These are phyloP conservation scores for Apophysomyces sp. DNA, from an alignment of 371 early-diverging fungal genomes.

Conservation along the genomic window DNA sequence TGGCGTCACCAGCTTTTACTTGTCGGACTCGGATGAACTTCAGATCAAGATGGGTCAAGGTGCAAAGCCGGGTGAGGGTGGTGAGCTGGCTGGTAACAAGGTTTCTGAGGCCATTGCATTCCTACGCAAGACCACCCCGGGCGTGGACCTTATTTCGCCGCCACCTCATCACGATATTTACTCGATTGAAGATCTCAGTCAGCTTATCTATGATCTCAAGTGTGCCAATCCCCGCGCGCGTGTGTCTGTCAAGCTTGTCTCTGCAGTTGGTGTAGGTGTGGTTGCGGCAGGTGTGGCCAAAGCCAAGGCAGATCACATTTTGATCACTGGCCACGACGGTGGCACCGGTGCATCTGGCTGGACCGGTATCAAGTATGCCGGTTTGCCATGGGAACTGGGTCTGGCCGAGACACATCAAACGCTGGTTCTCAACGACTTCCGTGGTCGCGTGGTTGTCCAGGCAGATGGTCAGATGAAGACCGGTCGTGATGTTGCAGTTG, in stretches of 20 bases:
- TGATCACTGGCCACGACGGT: constrained; percentile 96
- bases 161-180: constrained; percentile 98
- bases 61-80: constrained; percentile 98
- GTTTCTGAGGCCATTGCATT: constrained; percentile 88
- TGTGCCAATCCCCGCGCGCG: constrained; percentile 89
- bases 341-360: constrained; percentile 97
- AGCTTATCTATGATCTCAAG: constrained; percentile 96
- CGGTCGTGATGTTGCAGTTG: constrained; percentile 93
- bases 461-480: constrained; percentile 98
- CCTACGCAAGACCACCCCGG: constrained; percentile 94
- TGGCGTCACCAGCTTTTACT: constrained; percentile 93
- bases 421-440: constrained; percentile 90
- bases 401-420: constrained; percentile 97
- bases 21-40: constrained; percentile 91
- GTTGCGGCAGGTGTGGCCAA: constrained; percentile 97
- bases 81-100: constrained; percentile 79
- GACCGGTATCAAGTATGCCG: constrained; percentile 98
- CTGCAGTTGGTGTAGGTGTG: constrained; percentile 96
- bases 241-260: constrained; percentile 95
- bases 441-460: constrained; percentile 93
- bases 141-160: constrained; percentile 94
- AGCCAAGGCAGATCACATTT: constrained; percentile 95
- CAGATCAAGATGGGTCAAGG: constrained; percentile 99
- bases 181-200: constrained; percentile 96
- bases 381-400: constrained; percentile 97